These are phyloP conservation scores for Ustilago nuda DNA, from an alignment of 1,284 basidiomycete genomes.

Conservation along the genomic window DNA sequence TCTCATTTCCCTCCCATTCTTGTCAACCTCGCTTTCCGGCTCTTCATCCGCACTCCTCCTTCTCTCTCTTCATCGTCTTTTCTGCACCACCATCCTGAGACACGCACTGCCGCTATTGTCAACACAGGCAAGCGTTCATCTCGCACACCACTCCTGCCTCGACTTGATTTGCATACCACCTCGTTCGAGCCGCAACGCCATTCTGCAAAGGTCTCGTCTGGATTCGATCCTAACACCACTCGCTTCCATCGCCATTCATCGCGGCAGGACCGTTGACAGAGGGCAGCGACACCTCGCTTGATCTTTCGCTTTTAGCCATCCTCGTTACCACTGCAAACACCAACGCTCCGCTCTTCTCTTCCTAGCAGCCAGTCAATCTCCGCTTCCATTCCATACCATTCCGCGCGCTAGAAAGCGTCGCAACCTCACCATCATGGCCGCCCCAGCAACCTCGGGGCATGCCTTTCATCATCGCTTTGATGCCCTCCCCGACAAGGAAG, in stretches of 20 bases:
- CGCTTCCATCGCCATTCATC: background rate
- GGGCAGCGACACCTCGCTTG: background rate
- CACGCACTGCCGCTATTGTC: background rate
- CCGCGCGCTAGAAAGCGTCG: background rate
- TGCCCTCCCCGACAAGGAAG: constrained; percentile 19
- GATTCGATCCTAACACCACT: background rate
- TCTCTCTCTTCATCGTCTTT: background rate
- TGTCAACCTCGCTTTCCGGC: background rate
- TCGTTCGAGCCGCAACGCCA: background rate
- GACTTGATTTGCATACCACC: background rate
- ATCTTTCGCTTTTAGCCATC: background rate
- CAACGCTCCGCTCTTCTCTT: background rate
- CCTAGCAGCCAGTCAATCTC: too few relatives aligned
- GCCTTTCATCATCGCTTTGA: constrained; percentile 49
- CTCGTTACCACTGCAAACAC: background rate
- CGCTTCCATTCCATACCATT: background rate
- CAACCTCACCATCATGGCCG: constrained; percentile 27
- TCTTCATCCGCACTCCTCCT: background rate
- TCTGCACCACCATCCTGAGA: constrained; percentile 13
- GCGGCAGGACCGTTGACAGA: background rate
- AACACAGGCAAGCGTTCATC: background rate
- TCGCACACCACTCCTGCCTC: background rate
- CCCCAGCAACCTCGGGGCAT: constrained; percentile 34
- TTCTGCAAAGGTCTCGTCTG: background rate
- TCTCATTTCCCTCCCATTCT: background rate